Percentiles rank a stretch among this genome's conserved stretches.
phyloP scores from a whole-genome alignment of 2,329 filamentous ascomycete species.

The Neofusicoccum parvum region DNA sequence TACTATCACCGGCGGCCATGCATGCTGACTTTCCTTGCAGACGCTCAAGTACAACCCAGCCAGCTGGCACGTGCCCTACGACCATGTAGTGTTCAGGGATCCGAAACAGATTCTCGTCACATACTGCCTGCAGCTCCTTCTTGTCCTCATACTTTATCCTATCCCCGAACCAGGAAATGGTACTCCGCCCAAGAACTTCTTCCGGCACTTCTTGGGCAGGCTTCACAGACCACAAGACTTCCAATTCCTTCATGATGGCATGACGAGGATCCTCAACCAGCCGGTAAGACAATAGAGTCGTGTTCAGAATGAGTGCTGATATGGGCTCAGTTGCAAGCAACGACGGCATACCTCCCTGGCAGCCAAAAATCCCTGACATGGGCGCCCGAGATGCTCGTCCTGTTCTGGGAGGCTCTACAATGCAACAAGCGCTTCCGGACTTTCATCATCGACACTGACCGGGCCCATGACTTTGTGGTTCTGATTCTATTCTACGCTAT shows the following conservation, averaged over 20 bases:
- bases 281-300: slow-evolving; percentile 52
- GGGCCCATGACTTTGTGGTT: slow-evolving; percentile 90
- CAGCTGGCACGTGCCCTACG: slow-evolving; percentile 91
- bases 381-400: slow-evolving; percentile 92
- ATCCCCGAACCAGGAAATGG: slow-evolving; percentile 74
- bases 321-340: slow-evolving; percentile 69
- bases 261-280: slow-evolving; percentile 89
- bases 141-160: slow-evolving; percentile 82
- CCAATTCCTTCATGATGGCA: slow-evolving; percentile 93
- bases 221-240: slow-evolving; percentile 94
- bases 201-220: slow-evolving; percentile 87
- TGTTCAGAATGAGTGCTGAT: neutral
- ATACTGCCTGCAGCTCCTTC: slow-evolving; percentile 87
- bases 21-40: slow-evolving; percentile 45
- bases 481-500: slow-evolving; percentile 90
- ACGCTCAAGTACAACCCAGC: slow-evolving; percentile 95
- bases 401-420: slow-evolving; percentile 96
- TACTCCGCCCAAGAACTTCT: slow-evolving; percentile 79
- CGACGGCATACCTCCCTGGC: slow-evolving; percentile 83
- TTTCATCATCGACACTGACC: slow-evolving; percentile 94
- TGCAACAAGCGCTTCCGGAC: slow-evolving; percentile 97
- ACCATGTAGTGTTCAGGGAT: slow-evolving; percentile 88
- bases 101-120: slow-evolving; percentile 88
- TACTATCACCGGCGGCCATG: neutral
- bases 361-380: slow-evolving; percentile 79